Evolutionary conservation across 495 filamentous ascomycete genomes (phyloP).

Genomic region (Penicillium herquei): DNA sequence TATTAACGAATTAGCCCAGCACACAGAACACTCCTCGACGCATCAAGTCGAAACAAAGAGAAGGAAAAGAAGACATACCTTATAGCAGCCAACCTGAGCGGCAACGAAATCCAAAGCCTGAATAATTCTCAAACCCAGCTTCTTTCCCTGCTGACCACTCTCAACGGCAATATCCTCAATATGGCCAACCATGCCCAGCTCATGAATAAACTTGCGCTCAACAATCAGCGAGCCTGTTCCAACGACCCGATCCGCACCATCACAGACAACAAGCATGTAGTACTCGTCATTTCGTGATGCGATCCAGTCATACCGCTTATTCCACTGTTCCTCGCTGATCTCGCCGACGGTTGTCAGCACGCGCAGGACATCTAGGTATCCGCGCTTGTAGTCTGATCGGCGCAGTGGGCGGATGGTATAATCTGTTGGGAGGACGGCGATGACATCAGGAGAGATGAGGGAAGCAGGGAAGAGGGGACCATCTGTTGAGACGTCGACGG

Average conservation of each 20-base stretch:
- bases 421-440: conserved; percentile 67
- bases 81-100: conserved; percentile 84
- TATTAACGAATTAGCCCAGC: conserved; percentile 18
- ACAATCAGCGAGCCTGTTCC: conserved; percentile 86
- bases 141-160: conserved; percentile 94
- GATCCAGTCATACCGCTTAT: conserved; percentile 83
- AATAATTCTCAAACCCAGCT: conserved; percentile 87
- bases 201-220: conserved; percentile 55
- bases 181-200: conserved; percentile 71
- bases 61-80: conserved; percentile 55
- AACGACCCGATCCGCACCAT: conserved; percentile 68
- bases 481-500: conserved; percentile 49
- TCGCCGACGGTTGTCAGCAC: conserved; percentile 94
- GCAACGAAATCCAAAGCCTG: conserved; percentile 90
- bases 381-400: conserved; percentile 68
- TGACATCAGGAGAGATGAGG: conserved; percentile 75
- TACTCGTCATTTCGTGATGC: conserved; percentile 73
- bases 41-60: neutral
- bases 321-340: conserved; percentile 70
- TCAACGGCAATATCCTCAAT: conserved; percentile 98
- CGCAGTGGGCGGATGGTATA: conserved; percentile 83
- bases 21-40: neutral
- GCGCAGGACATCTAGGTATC: conserved; percentile 84
- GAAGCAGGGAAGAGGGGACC: conserved; percentile 69
- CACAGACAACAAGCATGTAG: conserved; percentile 78